Base-by-base conservation (phyloP, 2,329 filamentous ascomycete species). In the Fusarium nelsonii region DNA sequence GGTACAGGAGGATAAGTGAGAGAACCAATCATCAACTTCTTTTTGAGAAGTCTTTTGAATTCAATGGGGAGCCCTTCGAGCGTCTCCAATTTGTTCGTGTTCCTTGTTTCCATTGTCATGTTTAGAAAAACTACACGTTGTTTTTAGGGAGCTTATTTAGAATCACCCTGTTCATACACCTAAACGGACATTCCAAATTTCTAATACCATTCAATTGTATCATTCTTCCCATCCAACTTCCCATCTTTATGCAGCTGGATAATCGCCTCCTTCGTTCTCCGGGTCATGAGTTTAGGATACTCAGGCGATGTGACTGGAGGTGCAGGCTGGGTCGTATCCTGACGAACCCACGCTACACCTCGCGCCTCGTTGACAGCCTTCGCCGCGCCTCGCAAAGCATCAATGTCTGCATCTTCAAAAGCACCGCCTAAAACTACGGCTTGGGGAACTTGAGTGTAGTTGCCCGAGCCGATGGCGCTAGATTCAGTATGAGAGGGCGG, bases 151-250 rank as follows among this genome's bases (percentile, higher is more conserved):
- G n/a, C n/a, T n/a, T n/a, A n/a, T n/a, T n/a, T 14, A 6, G 3
- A 12, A 40, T 8, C 3, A 9, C 4, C 16, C 9, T 26, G 7
- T 36, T 12, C 9, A 3, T 11, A 3, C 4, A 37, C 5, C 10
- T 6, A 30, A 30, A 8, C 30, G 10, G 10, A 11, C 8, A 30
- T 30, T 30, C 30, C 8, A 30, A 3, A 30, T 30, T 3, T 7
- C 41, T 51, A 68, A 20, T 70, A 70, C 67, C 67, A 68, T 34
- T 64, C 67, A 10, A 68, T 26, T 0, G 14, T 58, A n/a, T 60
- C 46, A 23, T 56, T 33, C 4, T 7, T 20, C 12, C 66, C 58
- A 32, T 69, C 34, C 11, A 68, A 16, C 14, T 70, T 65, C 10
- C 44, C 45, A 3, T 55, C 28, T 18, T 44, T 37, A 6, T 65